Evolutionary conservation across 805 yeast species (phyloP).

Genomic region (Jamesozyma gamospora): DNA sequence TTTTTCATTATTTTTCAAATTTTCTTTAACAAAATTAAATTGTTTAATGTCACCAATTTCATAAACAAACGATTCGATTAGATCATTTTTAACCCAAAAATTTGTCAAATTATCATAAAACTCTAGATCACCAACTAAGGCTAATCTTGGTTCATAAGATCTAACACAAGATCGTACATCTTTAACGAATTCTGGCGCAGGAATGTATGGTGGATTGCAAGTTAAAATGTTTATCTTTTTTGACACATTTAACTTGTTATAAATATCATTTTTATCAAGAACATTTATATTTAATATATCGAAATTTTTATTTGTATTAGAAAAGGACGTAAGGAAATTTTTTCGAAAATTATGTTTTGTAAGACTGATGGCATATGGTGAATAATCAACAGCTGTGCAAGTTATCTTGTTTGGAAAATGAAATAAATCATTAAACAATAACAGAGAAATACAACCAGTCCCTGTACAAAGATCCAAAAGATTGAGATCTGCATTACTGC

Average conservation of each 20-base stretch:
- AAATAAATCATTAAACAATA: constrained; percentile 10
- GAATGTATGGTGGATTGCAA: constrained; percentile 89
- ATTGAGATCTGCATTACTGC: background rate
- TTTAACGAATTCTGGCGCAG: constrained; percentile 16
- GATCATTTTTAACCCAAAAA: constrained; percentile 32
- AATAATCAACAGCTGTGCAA: constrained; percentile 48
- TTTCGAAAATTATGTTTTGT: background rate
- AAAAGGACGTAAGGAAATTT: background rate
- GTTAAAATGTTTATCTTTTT: constrained; percentile 42
- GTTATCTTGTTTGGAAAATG: constrained; percentile 28
- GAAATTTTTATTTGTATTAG: background rate
- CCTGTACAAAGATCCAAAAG: constrained; percentile 78
- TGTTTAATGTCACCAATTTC: constrained; percentile 66
- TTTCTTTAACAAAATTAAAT: constrained; percentile 32
- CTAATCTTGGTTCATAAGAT: constrained; percentile 63
- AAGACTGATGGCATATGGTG: constrained; percentile 41
- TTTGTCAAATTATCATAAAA: constrained; percentile 52
- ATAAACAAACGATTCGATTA: constrained; percentile 48
- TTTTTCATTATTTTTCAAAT: constrained; percentile 10
- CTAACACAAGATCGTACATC: constrained; percentile 59
- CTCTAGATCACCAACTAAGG: constrained; percentile 69
- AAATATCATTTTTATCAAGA: too few species aligned
- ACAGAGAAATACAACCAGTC: constrained; percentile 72
- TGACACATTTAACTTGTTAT: background rate
- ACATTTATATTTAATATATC: background rate